Conservation (phyloP, 164 flowering plant genomes). For the Tetracentron sinense region DNA sequence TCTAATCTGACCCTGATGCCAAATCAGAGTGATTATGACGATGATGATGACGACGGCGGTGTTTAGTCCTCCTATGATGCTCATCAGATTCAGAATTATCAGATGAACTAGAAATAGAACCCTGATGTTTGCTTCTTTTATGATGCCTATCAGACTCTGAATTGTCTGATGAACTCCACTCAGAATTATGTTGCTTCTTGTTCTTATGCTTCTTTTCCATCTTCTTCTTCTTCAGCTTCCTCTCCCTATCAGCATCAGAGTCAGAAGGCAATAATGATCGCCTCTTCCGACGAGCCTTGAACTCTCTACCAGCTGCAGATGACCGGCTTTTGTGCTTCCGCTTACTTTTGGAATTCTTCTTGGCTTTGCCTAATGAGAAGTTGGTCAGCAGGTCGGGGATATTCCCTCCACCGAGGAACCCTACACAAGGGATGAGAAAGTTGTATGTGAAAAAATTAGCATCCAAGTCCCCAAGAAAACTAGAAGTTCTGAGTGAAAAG, state of each 20-base stretch:
- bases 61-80: constrained; percentile 9
- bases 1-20: neutral
- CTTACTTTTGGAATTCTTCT: constrained; percentile 42
- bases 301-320: constrained; percentile 19
- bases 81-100: constrained; percentile 22
- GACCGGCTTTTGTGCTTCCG: constrained; percentile 44
- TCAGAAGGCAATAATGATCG: constrained; percentile 21
- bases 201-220: constrained; percentile 15
- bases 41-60: neutral
- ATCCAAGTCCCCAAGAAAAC: neutral
- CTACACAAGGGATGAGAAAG: constrained; percentile 34
- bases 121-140: constrained; percentile 12
- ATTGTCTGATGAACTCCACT: constrained; percentile 23
- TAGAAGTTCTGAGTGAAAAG: neutral
- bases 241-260: constrained; percentile 22
- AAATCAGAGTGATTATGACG: neutral
- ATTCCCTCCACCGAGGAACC: constrained; percentile 62
- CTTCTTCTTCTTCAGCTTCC: constrained; percentile 28
- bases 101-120: constrained; percentile 18
- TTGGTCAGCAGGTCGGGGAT: constrained; percentile 69
- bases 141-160: constrained; percentile 16
- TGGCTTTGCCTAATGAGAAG: constrained; percentile 42
- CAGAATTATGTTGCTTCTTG: constrained; percentile 25
- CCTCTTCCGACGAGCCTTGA: constrained; percentile 19
- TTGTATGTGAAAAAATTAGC: neutral